Percentiles rank a stretch among this genome's conserved stretches.
Conservation (phyloP, 129 eudicot species). For the Helichrysum umbraculigerum region DNA sequence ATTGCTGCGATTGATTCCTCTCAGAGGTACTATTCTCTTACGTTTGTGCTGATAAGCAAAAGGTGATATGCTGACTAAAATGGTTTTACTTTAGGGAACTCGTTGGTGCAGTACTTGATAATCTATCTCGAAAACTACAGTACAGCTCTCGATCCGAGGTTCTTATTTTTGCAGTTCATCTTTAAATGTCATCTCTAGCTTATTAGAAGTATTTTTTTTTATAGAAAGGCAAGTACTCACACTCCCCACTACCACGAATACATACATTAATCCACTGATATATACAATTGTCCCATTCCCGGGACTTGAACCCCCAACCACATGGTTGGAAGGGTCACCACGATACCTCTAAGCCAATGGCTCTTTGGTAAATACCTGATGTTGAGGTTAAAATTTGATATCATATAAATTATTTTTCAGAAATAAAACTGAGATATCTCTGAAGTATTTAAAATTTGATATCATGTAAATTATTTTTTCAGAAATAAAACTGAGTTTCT, state of each 20-base stretch:
- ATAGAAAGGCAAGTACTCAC: no score
- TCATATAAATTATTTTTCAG: conserved; percentile 7
- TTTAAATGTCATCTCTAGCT: conserved; percentile 18
- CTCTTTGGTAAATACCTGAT: no score
- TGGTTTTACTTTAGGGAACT: conserved; percentile 65
- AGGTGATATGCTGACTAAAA: conserved; percentile 5
- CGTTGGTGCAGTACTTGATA: conserved; percentile 68
- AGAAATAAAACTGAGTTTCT: conserved; percentile 10
- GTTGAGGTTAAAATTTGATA: not conserved
- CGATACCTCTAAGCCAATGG: no score
- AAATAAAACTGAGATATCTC: not conserved
- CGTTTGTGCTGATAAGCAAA: conserved; percentile 10
- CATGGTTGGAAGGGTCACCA: no score
- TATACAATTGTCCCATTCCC: no score
- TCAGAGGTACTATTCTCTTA: conserved; percentile 54
- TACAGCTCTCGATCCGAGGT: conserved; percentile 82
- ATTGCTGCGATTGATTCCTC: conserved; percentile 82
- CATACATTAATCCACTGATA: no score
- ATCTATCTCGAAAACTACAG: conserved; percentile 63
- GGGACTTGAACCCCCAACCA: no score
- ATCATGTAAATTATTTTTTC: conserved; percentile 9
- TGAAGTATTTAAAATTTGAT: not conserved
- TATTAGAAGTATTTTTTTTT: not conserved
- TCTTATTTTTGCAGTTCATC: not conserved
- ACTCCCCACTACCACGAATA: no score